Evolutionary conservation across 768 basidiomycete genomes (phyloP), one percentile per base, ranked within the genome.

Genomic region (Phaffia tasmanica): DNA sequence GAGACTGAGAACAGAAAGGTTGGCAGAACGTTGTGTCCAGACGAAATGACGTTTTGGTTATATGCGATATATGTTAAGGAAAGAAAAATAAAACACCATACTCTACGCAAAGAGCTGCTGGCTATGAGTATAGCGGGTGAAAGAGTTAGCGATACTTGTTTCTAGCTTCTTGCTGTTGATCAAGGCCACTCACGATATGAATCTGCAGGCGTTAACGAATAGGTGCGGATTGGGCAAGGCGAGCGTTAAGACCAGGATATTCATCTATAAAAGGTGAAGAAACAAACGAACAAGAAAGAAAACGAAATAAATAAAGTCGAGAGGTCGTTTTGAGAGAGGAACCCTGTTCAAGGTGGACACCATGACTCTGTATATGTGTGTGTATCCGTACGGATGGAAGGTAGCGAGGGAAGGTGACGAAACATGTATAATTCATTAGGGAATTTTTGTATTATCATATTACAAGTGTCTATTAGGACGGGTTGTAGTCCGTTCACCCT

Each of bases 81-180:
- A 46, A 16, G 8, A 29, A 7, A 1, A 25, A 30, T 29, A 14
- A 19, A 25, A 29, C 30, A n/a, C 27, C 61, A 42, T 5, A 67
- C 66, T 91, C 89, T 54, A 90, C 75, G 30, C 85, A 72, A 9
- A 90, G 71, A 4, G 88, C 83, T 3, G 85, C 83, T 0, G 84
- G 81, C 73, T 74, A 65, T 14, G 50, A 25, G n/a, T 35, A 49
- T 3, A 29, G 63, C 57, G 51, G 19, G 49, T 11, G n/a, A 3
- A 18, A 29, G 25, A 21, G 21, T 59, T 56, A 62, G 23, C 25
- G 25, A 27, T 3, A 51, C 62, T 29, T 27, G 19, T 21, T n/a
- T n/a, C 57, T 23, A n/a, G 50, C 25, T 19, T 29, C 25, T 15
- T 54, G 50, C 15, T 32, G 42, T 30, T 47, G 11, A 32, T 29